Base-by-base conservation (phyloP, 2,329 filamentous ascomycete species). In the Botryosphaeria dothidea region DNA sequence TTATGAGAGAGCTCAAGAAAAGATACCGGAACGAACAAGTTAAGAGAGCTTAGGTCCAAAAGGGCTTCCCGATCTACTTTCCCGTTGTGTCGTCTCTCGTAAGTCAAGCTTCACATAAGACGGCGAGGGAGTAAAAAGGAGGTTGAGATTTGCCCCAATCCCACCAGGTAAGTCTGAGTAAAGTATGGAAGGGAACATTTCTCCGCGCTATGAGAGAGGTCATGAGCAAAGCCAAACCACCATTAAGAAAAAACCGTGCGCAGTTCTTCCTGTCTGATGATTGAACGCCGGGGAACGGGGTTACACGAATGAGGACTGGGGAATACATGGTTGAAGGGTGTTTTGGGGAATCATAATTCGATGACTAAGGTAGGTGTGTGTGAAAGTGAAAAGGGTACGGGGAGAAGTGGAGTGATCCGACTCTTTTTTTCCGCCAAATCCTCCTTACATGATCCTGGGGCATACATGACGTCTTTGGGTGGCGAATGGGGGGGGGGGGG, bases 381-480 rank as follows among this genome's bases (percentile, higher is more conserved):
- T 17, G 38, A 58, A 58, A 58, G 23, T 15, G 54, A 45, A 58
- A 57, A 25, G 54, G 54, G 7, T 56, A 38, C n/a, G 51, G 52
- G 54, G 54, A 45, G 54, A 58, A 21, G 54, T 58, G 54, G 54
- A 58, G 54, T 31, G 54, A 58, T 58, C 54, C 54, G 54, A 58
- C 54, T 58, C 54, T 58, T 58, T 58, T n/a, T 49, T 8, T 58
- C 38, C 54, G 54, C 54, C 54, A 58, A 58, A 58, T 64, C 45
- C 58, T 66, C 60, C 65, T 68, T 68, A 68, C 67, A 68, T 68
- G 67, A 67, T 57, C 56, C 65, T 31, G 62, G 67, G 67, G 66
- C 65, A 67, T 68, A 68, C 67, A 68, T 68, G 67, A 68, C 57
- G 64, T 61, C 54, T 63, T 54, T 17, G 29, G 21, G 45, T 31